Evolutionary conservation across 2,329 filamentous ascomycete species (phyloP), one percentile per base, ranked within the genome.

Genomic region (Orbilia oligospora): DNA sequence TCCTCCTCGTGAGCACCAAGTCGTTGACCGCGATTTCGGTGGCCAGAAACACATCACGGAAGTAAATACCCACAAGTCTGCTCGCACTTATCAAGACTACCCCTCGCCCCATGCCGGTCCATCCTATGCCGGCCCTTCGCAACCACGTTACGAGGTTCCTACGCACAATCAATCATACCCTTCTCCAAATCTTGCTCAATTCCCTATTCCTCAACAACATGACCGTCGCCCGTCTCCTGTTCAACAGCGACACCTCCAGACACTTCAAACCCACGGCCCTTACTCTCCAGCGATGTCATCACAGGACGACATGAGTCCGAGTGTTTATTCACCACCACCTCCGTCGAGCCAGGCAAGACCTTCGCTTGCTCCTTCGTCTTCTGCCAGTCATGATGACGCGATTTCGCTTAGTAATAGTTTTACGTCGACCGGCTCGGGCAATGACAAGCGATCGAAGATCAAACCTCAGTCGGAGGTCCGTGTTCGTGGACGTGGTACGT

Each of bases 401-500:
- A 80, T 82, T 38, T 85, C 83, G 16, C 84, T 84, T 56, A 83
- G 82, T 36, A 84, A 85, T 80, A 87, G 86, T 61, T 84, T 83
- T 46, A 85, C 83, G 70, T 86, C 85, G 14, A 82, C 83, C 9
- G 84, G 64, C 83, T 85, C 82, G 81, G 83, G 66, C 58, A 81
- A 79, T 81, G 83, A 67, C 51, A 84, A 84, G 64, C 86, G 85
- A 81, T 83, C 85, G 10, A 88, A 86, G 81, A 86, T 87, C 68
- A 85, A 85, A 51, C 83, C 85, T 10, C 86, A 86, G 68, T 86
- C 86, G 69, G 86, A 88, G 80, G 84, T 87, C 18, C 84, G 88
- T 69, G 84, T 88, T 22, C 88, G 87, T 81, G 88, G 88, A 61
- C 84, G 88, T 85, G 88, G 88, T 89, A 75, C 48, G 81, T 84